Base-by-base conservation (phyloP, 2,329 filamentous ascomycete genomes). In the Neonectria magnoliae region DNA sequence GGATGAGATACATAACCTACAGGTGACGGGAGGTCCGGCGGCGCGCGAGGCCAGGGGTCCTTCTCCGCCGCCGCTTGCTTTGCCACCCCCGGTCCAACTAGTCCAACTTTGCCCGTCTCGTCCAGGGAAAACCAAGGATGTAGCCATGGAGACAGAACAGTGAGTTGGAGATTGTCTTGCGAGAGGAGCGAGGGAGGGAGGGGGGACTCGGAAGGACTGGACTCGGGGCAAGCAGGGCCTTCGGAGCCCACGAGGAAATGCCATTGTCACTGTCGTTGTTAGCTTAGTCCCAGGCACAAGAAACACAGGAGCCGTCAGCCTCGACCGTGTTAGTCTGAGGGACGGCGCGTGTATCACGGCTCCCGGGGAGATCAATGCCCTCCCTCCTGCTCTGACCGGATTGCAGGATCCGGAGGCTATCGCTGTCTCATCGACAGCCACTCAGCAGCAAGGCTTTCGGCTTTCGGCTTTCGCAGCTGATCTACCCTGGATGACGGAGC, bases 11-110 rank as follows among this genome's bases (percentile, higher is more conserved):
- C 33, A 18, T 18, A 29, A 29, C 29, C 3, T 29, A 66, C 67
- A 70, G 62, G 33, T 58, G 68, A 63, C 67, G 70, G 71, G 61
- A 73, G 64, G 67, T 62, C 70, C 71, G 70, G 71, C 68, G 64
- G 42, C 64, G 61, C 66, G 63, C 66, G 59, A 57, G 53, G 60
- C 60, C 71, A 70, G 67, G 71, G 71, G 56, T 73, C 42, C 36
- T 57, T 31, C 50, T 57, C 54, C 70, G 69, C 62, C 50, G 68
- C 36, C 36, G 36, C 33, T 16, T 38, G 36, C 36, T 38, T n/a
- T 38, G 14, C 36, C 14, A 13, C 65, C 64, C 62, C 62, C 62
- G 56, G 57, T 55, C 57, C 48, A 61, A 58, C 59, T 66, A 44
- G 68, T 61, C 47, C 25, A 50, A n/a, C 47, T 48, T 29, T 42